Evolutionary conservation across 2,329 filamentous ascomycete genomes (phyloP), one percentile per base, ranked within the genome.

Genomic region (Diaporthe helianthi): DNA sequence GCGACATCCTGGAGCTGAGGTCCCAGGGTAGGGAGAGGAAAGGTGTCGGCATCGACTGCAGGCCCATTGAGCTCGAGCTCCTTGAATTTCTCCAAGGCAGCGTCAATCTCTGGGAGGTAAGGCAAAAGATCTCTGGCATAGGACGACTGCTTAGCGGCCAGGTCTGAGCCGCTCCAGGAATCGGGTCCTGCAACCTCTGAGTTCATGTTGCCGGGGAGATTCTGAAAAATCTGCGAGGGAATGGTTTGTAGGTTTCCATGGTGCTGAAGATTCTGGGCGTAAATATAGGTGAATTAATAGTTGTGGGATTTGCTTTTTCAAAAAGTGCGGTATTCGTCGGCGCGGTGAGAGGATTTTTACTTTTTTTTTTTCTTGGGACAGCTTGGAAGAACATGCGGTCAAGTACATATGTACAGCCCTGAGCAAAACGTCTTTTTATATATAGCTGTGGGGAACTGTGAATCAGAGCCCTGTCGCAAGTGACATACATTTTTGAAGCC

Each of bases 21-120:
- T 10, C 73, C 74, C 17, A 86, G 73, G 1, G 54, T 74, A 0
- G 82, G 81, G 2, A 86, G 78, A 1, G 77, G 78, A 67, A 86
- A 86, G 68, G 75, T 81, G 19, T 78, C 74, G 2, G 67, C 71
- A 19, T 72, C 76, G 31, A 84, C 76, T 5, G 79, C 75, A 46
- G 82, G 79, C 5, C 47, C 38, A 49, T 52, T 38, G n/a, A 9
- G 17, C n/a, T 51, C n/a, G 1, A 1, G 44, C 74, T 76, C 67
- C 46, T 79, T 76, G 70, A 79, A 79, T 13, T 52, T 65, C 13
- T 68, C 67, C 2, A 80, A 73, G 41, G 74, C 75, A 8, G 71
- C 67, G 33, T 78, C 71, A 54, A 76, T 58, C 41, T 76, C 73
- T 0, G 51, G 41, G 26, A 74, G 41, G 36, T 76, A 73, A 0